Evolutionary conservation across 176 grass and related monocot genomes (phyloP), one percentile per base, ranked within the genome.

Genomic region (Triticum urartu): DNA sequence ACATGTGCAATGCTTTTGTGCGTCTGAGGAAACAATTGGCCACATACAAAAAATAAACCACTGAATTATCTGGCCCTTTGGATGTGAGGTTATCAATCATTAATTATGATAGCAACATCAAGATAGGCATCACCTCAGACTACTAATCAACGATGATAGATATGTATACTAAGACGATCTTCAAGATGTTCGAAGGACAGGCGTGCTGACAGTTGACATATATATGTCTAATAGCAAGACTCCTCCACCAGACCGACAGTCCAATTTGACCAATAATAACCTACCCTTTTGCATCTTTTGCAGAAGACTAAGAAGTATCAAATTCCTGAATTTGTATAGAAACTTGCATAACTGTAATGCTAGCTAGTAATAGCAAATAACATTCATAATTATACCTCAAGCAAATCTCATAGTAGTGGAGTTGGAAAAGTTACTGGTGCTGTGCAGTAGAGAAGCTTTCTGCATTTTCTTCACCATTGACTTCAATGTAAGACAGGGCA

Each of bases 401-500:
- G 78, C 32, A 42, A 14, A 90, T 43, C 13, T 79, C 12, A 18
- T 59, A 67, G 42, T 9, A 59, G 67, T 28, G 6, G 0, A n/a
- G 45, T 48, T 56, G 14, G 45, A 61, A 61, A 84, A 80, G 60
- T 34, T 70, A 81, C 18, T 21, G 4, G 38, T 42, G 8, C 12
- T 81, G 76, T 22, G 22, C 25, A 63, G 26, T 69, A 72, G 36
- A 47, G 36, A 87, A 79, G 34, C 43, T 30, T 84, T 87, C 32
- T 78, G 71, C 32, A 68, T 56, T 83, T 78, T 64, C 78, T 83
- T 87, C 56, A 39, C 2, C 81, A 64, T 72, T 83, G 71, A 87
- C 80, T 83, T 87, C 77, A 39, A 82, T 50, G 48, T 54, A 89
- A 86, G 86, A 92, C 15, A 70, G 1, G 24, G 83, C 88, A 80